Evolutionary conservation across 75 land plant genomes (phyloP).

Genomic region (Picea sitchensis): DNA sequence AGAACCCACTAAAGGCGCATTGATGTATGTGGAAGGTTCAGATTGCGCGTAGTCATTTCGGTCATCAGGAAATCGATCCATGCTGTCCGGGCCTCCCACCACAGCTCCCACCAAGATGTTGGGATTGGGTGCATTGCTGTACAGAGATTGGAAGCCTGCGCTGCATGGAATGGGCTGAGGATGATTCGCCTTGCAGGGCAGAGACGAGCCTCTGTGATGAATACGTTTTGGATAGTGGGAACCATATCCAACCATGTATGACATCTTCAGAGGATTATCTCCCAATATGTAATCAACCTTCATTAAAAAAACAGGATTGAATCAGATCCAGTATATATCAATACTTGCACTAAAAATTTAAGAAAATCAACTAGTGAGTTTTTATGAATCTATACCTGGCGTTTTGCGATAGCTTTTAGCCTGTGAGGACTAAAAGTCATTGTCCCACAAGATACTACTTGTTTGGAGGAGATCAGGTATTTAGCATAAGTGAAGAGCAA

Average conservation of each 20-base stretch:
- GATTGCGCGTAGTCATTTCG: constrained; percentile 65
- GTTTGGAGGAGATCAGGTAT: constrained; percentile 51
- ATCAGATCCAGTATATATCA: no score
- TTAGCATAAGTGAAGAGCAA: constrained; percentile 79
- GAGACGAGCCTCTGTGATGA: constrained; percentile 90
- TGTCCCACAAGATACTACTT: constrained; percentile 54
- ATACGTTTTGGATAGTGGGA: constrained; percentile 62
- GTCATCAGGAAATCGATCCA: constrained; percentile 61
- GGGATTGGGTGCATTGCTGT: constrained; percentile 67
- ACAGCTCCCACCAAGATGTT: constrained; percentile 80
- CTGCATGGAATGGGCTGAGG: constrained; percentile 64
- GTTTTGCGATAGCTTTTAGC: constrained; percentile 65
- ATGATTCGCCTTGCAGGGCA: constrained; percentile 55
- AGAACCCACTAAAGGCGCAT: constrained; percentile 84
- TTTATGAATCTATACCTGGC: constrained; percentile 39
- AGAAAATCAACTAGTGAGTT: no score
- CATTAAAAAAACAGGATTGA: neutral
- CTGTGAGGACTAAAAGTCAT: constrained; percentile 40
- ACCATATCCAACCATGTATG: constrained; percentile 99
- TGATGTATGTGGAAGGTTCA: constrained; percentile 89
- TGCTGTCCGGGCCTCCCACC: constrained; percentile 78
- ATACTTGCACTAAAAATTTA: no score
- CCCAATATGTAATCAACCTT: constrained; percentile 95
- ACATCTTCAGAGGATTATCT: constrained; percentile 72
- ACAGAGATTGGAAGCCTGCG: constrained; percentile 44